phyloP scores from a whole-genome alignment of 192 early-diverging fungal species.

The Backusella circina region DNA sequence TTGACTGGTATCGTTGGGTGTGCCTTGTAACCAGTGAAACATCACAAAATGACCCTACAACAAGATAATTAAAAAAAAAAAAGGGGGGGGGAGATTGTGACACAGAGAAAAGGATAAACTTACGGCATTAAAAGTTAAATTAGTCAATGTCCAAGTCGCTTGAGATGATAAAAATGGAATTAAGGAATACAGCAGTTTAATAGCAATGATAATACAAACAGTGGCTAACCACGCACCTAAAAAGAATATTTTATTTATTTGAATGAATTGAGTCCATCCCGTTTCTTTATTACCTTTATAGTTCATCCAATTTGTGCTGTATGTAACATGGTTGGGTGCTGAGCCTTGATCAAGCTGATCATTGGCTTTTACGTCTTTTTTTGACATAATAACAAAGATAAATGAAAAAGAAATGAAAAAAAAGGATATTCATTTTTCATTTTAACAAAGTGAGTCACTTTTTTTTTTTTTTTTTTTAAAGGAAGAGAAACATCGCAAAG shows the following conservation, averaged over 20 bases:
- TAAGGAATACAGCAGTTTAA: slow-evolving; percentile 75
- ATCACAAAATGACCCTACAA: slow-evolving; percentile 94
- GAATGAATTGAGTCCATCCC: not conserved
- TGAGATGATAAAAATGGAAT: slow-evolving; percentile 93
- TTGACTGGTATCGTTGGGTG: slow-evolving; percentile 90
- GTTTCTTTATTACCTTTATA: not conserved
- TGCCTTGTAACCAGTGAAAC: slow-evolving; percentile 96
- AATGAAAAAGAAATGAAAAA: not conserved
- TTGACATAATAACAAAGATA: not conserved
- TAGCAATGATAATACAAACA: slow-evolving; percentile 73
- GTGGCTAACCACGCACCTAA: slow-evolving; percentile 92
- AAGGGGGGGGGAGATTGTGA: too few species aligned
- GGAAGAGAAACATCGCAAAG: too few species aligned
- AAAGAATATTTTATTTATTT: not conserved
- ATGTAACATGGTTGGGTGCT: not conserved
- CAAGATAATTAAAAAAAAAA: not conserved
- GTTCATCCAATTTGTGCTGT: not conserved
- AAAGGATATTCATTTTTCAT: not conserved
- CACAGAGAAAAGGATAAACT: slow-evolving; percentile 8
- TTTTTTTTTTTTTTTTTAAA: not conserved
- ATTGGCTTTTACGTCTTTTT: not conserved
- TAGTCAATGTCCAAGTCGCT: slow-evolving; percentile 96
- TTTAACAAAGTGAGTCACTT: not conserved
- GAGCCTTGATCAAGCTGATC: slow-evolving; percentile 1
- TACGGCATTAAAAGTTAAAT: slow-evolving; percentile 87